phyloP scores from a whole-genome alignment of 129 eudicot genomes.

The Chrysanthemum seticuspe region DNA sequence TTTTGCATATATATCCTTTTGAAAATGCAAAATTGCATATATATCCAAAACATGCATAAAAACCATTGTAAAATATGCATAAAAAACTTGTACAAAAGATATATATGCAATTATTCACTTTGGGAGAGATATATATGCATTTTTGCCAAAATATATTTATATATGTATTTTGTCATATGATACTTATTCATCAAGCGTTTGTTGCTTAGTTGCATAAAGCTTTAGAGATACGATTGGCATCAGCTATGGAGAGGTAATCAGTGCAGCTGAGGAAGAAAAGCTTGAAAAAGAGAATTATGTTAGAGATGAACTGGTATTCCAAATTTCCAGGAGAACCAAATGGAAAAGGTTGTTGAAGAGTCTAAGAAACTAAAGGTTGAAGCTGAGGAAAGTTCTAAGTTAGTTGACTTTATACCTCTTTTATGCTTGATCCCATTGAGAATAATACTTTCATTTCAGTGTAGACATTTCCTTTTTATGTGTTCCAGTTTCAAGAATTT shows the following conservation, averaged over 20 bases:
- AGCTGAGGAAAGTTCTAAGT: slow-evolving; percentile 91
- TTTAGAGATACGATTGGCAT: slow-evolving; percentile 46
- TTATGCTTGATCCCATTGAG: slow-evolving; percentile 5
- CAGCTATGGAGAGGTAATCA: slow-evolving; percentile 52
- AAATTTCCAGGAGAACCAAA: slow-evolving; percentile 42
- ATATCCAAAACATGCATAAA: no score
- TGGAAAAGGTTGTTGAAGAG: slow-evolving; percentile 75
- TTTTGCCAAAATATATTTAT: no score
- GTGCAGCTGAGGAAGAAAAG: slow-evolving; percentile 49
- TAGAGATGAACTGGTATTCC: slow-evolving; percentile 36
- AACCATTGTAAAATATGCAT: no score
- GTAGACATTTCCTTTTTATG: slow-evolving; percentile 2
- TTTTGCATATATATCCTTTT: no score
- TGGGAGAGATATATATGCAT: neutral
- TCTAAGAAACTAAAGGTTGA: slow-evolving; percentile 51
- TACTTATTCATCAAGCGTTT: neutral
- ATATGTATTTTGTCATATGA: neutral
- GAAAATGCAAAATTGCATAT: no score
- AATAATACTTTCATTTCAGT: neutral
- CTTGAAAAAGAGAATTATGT: slow-evolving; percentile 54
- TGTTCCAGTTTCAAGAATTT: slow-evolving; percentile 64
- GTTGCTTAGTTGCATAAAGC: slow-evolving; percentile 56
- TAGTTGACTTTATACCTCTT: slow-evolving; percentile 10
- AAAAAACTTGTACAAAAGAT: no score
- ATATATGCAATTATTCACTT: no score